Percentiles rank a stretch among this genome's conserved stretches.
Evolutionary conservation across 2,329 filamentous ascomycete genomes (phyloP).

Genomic region (Claviceps sp.): DNA sequence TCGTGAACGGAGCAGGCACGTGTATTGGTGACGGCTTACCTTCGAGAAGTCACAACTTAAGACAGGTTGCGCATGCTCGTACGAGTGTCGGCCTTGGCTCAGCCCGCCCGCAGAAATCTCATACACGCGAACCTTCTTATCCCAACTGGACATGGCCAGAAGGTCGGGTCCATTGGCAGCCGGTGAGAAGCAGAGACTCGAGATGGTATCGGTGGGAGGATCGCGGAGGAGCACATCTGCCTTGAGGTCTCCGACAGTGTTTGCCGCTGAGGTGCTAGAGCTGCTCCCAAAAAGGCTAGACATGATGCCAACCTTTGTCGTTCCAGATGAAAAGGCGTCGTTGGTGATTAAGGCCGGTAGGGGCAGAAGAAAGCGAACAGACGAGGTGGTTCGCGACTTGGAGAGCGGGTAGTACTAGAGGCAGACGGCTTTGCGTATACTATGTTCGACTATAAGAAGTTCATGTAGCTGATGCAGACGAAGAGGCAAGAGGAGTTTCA

Average conservation of each 20-base stretch:
- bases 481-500: background rate
- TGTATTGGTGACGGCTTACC: constrained; percentile 36
- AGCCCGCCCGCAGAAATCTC: constrained; percentile 68
- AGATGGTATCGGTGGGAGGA: constrained; percentile 80
- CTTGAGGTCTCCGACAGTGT: constrained; percentile 79
- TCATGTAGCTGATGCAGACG: background rate
- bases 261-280: constrained; percentile 40
- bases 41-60: constrained; percentile 78
- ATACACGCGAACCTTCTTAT: constrained; percentile 96
- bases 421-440: background rate
- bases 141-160: constrained; percentile 86
- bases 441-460: background rate
- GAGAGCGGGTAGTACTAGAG: background rate
- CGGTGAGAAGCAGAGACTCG: constrained; percentile 73
- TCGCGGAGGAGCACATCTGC: constrained; percentile 70
- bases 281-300: constrained; percentile 46
- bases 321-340: background rate
- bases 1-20: background rate
- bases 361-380: background rate
- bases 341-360: background rate
- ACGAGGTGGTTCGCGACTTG: background rate
- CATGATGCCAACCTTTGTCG: constrained; percentile 33
- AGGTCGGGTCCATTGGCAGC: constrained; percentile 48
- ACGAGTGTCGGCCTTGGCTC: constrained; percentile 72
- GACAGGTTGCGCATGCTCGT: constrained; percentile 77